phyloP scores from a whole-genome alignment of 805 yeast species.

The Teunomyces barrocoloradensis region DNA sequence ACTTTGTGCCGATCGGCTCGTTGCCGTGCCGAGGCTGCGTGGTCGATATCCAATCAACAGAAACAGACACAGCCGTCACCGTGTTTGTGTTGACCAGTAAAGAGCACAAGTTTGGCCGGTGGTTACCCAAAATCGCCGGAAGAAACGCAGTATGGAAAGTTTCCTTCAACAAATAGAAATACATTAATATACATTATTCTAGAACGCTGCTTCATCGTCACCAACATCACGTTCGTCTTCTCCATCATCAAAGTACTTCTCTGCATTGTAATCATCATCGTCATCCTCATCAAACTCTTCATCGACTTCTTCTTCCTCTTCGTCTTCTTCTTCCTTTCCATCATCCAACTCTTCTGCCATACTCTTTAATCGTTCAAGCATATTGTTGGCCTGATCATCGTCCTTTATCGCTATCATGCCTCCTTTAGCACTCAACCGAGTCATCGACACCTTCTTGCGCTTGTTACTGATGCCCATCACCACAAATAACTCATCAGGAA shows the following conservation, averaged over 20 bases:
- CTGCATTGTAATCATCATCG: constrained; percentile 79
- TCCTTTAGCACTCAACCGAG: constrained; percentile 37
- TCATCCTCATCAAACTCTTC: constrained; percentile 73
- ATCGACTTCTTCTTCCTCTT: constrained; percentile 54
- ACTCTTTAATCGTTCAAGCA: constrained; percentile 41
- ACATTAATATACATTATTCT: constrained; percentile 7
- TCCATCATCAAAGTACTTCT: constrained; percentile 71
- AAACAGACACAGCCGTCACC: constrained; percentile 49
- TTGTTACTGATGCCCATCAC: constrained; percentile 65
- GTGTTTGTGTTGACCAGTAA: constrained; percentile 67
- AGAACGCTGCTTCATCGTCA: constrained; percentile 73
- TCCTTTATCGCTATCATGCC: constrained; percentile 29
- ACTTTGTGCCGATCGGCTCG: constrained; percentile 55
- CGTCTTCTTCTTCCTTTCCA: constrained; percentile 38
- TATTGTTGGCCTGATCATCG: constrained; percentile 35
- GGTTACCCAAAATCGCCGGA: constrained; percentile 66
- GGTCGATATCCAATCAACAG: constrained; percentile 58
- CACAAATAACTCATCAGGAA: constrained; percentile 73
- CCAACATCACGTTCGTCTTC: constrained; percentile 63
- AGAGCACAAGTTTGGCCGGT: constrained; percentile 87
- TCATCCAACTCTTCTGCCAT: constrained; percentile 47
- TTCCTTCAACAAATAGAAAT: not conserved
- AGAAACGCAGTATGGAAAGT: constrained; percentile 59
- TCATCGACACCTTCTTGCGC: constrained; percentile 48
- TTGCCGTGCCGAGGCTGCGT: constrained; percentile 69